Evolutionary conservation across 2,329 filamentous ascomycete species (phyloP), one percentile per base, ranked within the genome.

Genomic region (Cryphonectria radicalis): DNA sequence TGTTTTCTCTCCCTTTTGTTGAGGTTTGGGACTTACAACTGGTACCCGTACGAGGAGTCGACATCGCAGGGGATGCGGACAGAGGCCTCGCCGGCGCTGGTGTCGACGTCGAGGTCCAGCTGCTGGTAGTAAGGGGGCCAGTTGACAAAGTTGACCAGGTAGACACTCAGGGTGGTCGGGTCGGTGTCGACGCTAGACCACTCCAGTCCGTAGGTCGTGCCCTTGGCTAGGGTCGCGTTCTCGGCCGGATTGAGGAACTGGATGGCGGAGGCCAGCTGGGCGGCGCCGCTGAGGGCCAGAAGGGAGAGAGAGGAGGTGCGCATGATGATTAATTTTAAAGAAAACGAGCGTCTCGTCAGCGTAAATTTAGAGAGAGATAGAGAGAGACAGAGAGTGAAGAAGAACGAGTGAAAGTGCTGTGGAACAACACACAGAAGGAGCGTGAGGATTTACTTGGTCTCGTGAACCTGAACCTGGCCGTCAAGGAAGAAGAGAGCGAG

Each of bases 61-160:
- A 79, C 76, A 68, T 79, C 76, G 74, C 82, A 84, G 25, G 82
- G 82, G 32, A 84, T 77, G 5, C 78, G 76, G 64, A 83, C 81
- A n/a, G 77, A 73, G 74, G 73, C 68, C 70, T 76, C 74, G 62
- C 78, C 79, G 60, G 78, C 75, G 25, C 75, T 70, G 17, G 80
- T 80, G 43, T 79, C 77, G 43, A 83, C 75, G 72, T 81, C 74
- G 42, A 76, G 70, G n/a, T 79, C 81, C 70, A 83, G 71, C 8
- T 79, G 76, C 50, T 78, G 77, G 74, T 83, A 83, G 72, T 76
- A 79, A 8, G 82, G 82, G 55, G 82, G 82, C 79, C 80, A 84
- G 76, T 82, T 79, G 73, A 82, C 80, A 75, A 84, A 84, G 80
- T 84, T 83, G 78, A 82, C 81, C 68, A 84, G 79, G 73, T 80